These are phyloP conservation scores for Lumnitzera racemosa DNA, from an alignment of 345 rosid species.

Conservation along the genomic window DNA sequence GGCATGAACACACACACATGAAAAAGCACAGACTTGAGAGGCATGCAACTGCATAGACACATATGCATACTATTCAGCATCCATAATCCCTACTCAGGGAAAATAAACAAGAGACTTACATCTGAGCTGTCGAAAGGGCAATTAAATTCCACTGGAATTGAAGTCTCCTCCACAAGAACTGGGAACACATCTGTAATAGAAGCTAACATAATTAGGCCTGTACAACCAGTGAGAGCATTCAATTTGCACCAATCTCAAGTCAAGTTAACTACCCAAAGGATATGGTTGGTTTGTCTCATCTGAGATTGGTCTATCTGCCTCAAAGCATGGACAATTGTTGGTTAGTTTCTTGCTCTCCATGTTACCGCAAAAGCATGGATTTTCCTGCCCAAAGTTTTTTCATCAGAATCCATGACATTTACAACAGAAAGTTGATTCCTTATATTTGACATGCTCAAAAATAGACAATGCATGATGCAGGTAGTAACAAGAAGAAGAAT, in stretches of 20 bases:
- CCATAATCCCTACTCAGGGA: neutral
- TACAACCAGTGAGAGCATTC: neutral
- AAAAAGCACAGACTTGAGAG: neutral
- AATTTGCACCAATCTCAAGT: too few species aligned
- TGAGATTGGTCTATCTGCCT: conserved; percentile 29
- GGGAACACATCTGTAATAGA: conserved; percentile 51
- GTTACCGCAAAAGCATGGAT: conserved; percentile 8
- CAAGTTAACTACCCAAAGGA: conserved; percentile 26
- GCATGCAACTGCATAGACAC: too few species aligned
- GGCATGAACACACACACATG: neutral
- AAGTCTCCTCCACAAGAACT: conserved; percentile 37
- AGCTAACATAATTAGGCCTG: conserved; percentile 4
- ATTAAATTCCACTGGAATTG: conserved; percentile 37
- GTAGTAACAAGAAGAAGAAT: too few species aligned
- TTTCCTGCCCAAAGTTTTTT: conserved; percentile 14
- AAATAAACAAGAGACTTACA: conserved; percentile 25
- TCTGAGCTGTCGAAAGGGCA: conserved; percentile 27
- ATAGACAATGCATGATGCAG: too few species aligned
- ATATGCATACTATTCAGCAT: neutral
- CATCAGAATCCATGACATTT: too few species aligned
- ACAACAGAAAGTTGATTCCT: too few species aligned
- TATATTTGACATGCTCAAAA: too few species aligned
- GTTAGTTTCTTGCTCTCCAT: conserved; percentile 23
- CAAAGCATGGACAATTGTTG: conserved; percentile 25
- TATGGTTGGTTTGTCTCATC: conserved; percentile 27